Base-by-base conservation (phyloP, 495 filamentous ascomycete genomes). In the Apiosordaria backusii region DNA sequence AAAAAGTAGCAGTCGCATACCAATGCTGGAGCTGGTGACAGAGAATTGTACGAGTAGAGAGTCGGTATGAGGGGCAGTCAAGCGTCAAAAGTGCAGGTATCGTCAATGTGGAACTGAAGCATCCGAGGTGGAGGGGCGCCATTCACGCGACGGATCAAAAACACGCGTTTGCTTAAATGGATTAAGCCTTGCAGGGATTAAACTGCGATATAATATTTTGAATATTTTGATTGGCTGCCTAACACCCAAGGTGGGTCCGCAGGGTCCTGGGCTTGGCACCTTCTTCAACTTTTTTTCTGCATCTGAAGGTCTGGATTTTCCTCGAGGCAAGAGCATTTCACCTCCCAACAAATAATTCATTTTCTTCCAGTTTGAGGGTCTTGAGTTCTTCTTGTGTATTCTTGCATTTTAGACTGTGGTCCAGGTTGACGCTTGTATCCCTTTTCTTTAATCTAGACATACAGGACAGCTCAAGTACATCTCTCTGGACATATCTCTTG, bases 131-230 rank as follows among this genome's bases (percentile, higher is more conserved):
- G 53, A 57, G 23, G 53, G 53, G 19, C 5, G 53, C 19, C 53
- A 9, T 57, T 22, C 53, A 24, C 53, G 53, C 19, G 19, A 24
- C 53, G 19, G 23, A 21, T 18, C 19, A 57, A 24, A 57, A 24
- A 57, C 53, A 57, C 53, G 53, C 53, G 53, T 57, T 57, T 45
- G 35, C 35, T 45, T 45, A 45, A 45, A 45, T 45, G 35, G 35
- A 45, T 45, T 45, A 45, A 13, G 35, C 5, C 1, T 45, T 45
- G 13, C 35, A 45, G 35, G 35, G 35, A 45, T 18, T 45, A 45
- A 18, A 45, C 10, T 45, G 9, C 3, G 3, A 45, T 45, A 18
- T 45, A 45, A 45, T 45, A 13, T 45, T 15, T 15, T 45, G 0
- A 45, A 45, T 45, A 45, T 13, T 45, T 45, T 45, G 35, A 13